These are phyloP conservation scores for Leishmania gerbilli DNA, from an alignment of 208 protist species.

Conservation along the genomic window DNA sequence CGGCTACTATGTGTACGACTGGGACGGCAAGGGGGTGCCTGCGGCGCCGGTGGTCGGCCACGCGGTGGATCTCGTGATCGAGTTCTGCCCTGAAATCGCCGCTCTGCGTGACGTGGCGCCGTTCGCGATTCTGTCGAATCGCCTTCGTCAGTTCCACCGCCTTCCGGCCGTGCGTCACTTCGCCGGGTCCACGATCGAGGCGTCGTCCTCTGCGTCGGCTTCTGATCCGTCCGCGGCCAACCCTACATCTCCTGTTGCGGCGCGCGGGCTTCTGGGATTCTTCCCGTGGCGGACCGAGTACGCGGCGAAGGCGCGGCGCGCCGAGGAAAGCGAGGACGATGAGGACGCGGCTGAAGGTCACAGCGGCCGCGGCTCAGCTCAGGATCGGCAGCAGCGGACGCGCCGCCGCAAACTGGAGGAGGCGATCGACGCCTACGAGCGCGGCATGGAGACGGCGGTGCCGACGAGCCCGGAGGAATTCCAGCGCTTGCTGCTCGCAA, in stretches of 20 bases:
- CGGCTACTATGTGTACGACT: constrained; percentile 82
- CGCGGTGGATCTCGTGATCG: constrained; percentile 52
- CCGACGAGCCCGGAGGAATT: constrained; percentile 91
- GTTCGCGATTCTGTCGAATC: constrained; percentile 74
- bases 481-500: constrained; percentile 85
- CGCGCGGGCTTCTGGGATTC: constrained; percentile 53
- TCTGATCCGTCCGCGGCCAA: not conserved
- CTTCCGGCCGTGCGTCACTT: constrained; percentile 46
- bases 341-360: constrained; percentile 29
- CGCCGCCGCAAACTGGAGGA: constrained; percentile 78
- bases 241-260: not conserved
- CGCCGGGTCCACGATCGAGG: not conserved
- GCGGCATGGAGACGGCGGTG: constrained; percentile 58
- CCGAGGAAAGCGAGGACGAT: constrained; percentile 29
- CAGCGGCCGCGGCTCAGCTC: constrained; percentile 4
- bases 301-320: constrained; percentile 18
- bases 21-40: constrained; percentile 18
- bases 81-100: constrained; percentile 61
- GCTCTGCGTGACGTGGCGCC: constrained; percentile 55
- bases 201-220: constrained; percentile 1
- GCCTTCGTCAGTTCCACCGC: constrained; percentile 29
- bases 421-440: constrained; percentile 87
- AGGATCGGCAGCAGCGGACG: constrained; percentile 36
- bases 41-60: constrained; percentile 58
- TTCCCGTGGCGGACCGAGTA: constrained; percentile 66